phyloP scores from a whole-genome alignment of 2,329 filamentous ascomycete genomes.

The Mollisiaceae sp. region DNA sequence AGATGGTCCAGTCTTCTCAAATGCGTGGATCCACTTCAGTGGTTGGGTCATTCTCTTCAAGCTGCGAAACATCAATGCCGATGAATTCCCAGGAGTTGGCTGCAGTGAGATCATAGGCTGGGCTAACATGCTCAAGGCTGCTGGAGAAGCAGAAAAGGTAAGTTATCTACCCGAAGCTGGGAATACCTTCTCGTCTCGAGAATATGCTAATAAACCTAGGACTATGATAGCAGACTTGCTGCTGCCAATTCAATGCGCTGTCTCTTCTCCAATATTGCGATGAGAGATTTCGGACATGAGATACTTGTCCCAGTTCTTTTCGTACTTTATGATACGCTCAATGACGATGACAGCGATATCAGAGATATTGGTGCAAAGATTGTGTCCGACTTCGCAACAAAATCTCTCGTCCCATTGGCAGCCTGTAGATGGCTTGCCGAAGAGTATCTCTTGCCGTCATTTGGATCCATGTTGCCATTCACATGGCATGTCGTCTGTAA shows the following conservation, averaged over 20 bases:
- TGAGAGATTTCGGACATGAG: neutral
- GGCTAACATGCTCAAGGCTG: constrained; percentile 2
- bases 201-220: constrained; percentile 47
- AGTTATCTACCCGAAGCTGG: neutral
- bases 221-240: constrained; percentile 63
- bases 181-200: neutral
- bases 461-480: constrained; percentile 16
- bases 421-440: constrained; percentile 25
- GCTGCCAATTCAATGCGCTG: constrained; percentile 54
- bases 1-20: neutral
- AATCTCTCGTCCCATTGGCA: constrained; percentile 45
- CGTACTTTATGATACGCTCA: constrained; percentile 12
- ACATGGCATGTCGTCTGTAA: constrained; percentile 26
- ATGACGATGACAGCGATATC: constrained; percentile 24
- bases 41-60: neutral
- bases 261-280: constrained; percentile 30
- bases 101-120: neutral
- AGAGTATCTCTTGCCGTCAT: constrained; percentile 20
- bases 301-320: constrained; percentile 9
- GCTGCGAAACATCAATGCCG: neutral
- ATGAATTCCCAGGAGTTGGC: neutral
- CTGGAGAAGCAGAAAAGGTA: constrained; percentile 14
- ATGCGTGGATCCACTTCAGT: neutral
- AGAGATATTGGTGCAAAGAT: constrained; percentile 27
- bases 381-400: constrained; percentile 50